Conservation (phyloP, 768 basidiomycete species). For the Aureoboletus auriporus region DNA sequence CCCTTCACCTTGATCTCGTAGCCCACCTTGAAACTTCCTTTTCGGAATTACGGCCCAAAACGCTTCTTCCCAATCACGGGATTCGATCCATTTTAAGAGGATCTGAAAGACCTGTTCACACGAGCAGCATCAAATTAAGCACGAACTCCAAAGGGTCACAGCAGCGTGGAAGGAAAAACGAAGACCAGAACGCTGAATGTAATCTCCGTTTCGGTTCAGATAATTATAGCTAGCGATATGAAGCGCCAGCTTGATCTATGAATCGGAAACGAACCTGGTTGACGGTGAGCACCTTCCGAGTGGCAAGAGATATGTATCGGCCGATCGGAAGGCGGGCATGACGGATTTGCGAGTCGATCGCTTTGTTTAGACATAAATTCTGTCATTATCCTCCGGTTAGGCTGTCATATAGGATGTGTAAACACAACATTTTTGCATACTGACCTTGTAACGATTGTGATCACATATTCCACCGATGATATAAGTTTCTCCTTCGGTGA, state of each 20-base stretch:
- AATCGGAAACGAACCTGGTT: conserved; percentile 59
- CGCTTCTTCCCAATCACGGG: conserved; percentile 79
- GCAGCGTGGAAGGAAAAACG: background rate
- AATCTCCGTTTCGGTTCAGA: conserved; percentile 1
- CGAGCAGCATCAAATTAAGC: background rate
- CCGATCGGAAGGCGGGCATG: conserved; percentile 94
- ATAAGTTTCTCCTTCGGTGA: conserved; percentile 83
- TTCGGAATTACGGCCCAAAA: conserved; percentile 88
- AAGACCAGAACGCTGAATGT: background rate
- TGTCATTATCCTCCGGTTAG: conserved; percentile 32
- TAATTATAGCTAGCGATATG: background rate
- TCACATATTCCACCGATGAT: conserved; percentile 96
- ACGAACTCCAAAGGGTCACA: conserved; percentile 3
- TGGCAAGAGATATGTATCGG: conserved; percentile 80
- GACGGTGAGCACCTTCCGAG: conserved; percentile 94
- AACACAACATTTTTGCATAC: background rate
- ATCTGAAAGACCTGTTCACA: conserved; percentile 73
- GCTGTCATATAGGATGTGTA: background rate
- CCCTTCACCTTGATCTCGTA: conserved; percentile 11
- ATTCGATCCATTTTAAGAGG: conserved; percentile 84
- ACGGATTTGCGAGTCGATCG: conserved; percentile 64
- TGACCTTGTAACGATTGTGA: conserved; percentile 92
- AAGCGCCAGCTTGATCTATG: background rate
- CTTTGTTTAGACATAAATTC: conserved; percentile 89
- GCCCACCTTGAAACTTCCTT: conserved; percentile 67